phyloP scores from a whole-genome alignment of 495 filamentous ascomycete genomes.

The Hyaloscypha variabilis region DNA sequence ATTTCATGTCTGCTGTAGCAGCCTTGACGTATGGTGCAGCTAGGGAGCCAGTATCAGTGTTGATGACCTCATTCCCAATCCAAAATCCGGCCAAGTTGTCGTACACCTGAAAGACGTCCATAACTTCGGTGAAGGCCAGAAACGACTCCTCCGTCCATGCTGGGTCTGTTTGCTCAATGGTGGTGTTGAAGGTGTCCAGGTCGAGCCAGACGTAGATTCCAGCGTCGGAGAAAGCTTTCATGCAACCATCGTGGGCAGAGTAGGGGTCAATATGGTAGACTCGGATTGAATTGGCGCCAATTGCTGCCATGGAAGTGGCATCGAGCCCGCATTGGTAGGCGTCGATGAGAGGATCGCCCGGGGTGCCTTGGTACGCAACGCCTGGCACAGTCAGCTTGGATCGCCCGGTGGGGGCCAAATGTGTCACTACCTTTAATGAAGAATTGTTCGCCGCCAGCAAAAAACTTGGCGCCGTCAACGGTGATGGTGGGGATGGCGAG shows the following conservation, averaged over 20 bases:
- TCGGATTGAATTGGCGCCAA: slow-evolving; percentile 84
- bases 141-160: slow-evolving; percentile 73
- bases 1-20: slow-evolving; percentile 79
- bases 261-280: slow-evolving; percentile 82
- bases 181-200: slow-evolving; percentile 79
- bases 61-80: slow-evolving; percentile 84
- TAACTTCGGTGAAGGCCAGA: slow-evolving; percentile 64
- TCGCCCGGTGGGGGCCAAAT: neutral
- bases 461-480: slow-evolving; percentile 75
- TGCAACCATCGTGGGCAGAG: slow-evolving; percentile 70
- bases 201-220: slow-evolving; percentile 85
- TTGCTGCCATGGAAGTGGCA: slow-evolving; percentile 71
- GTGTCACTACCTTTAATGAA: slow-evolving; percentile 73
- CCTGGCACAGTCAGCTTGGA: slow-evolving; percentile 44
- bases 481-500: slow-evolving; percentile 47
- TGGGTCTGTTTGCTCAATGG: slow-evolving; percentile 62
- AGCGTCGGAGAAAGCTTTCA: slow-evolving; percentile 63
- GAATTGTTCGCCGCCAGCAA: slow-evolving; percentile 78
- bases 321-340: slow-evolving; percentile 75
- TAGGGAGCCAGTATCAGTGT: slow-evolving; percentile 53
- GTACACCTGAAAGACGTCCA: slow-evolving; percentile 78
- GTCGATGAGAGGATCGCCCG: slow-evolving; percentile 75
- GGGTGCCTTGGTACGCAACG: slow-evolving; percentile 68
- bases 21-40: slow-evolving; percentile 83
- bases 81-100: slow-evolving; percentile 82